phyloP scores from a whole-genome alignment of 2,329 filamentous ascomycete species.

The Lecanicillium sp. region DNA sequence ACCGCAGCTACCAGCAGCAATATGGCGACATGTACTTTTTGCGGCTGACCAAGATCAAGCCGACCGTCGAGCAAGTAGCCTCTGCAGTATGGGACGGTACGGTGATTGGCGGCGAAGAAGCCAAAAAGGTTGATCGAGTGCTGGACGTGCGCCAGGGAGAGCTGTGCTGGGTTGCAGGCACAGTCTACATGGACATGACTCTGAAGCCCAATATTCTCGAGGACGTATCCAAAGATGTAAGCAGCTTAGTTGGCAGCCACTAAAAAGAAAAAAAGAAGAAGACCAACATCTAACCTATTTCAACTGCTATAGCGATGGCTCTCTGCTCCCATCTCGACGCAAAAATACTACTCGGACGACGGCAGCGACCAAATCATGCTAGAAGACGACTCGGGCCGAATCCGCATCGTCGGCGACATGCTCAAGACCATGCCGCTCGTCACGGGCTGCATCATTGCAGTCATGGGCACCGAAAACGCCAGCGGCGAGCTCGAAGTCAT shows the following conservation, averaged over 20 bases:
- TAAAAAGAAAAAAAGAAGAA: no score
- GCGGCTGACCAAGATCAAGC: constrained; percentile 79
- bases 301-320: constrained; percentile 66
- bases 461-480: constrained; percentile 85
- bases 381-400: constrained; percentile 88
- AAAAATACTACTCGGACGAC: constrained; percentile 65
- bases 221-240: constrained; percentile 85
- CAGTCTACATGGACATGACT: constrained; percentile 94
- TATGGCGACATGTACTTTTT: constrained; percentile 98
- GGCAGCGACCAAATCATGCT: constrained; percentile 66
- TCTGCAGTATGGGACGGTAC: constrained; percentile 69
- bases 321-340: constrained; percentile 65
- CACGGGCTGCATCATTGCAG: constrained; percentile 89
- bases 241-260: constrained; percentile 16
- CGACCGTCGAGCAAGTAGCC: constrained; percentile 68
- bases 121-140: constrained; percentile 73
- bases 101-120: constrained; percentile 67
- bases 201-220: constrained; percentile 94
- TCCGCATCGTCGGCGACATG: constrained; percentile 66
- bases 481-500: constrained; percentile 90
- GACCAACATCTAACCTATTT: background rate
- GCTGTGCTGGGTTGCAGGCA: constrained; percentile 90
- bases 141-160: constrained; percentile 93
- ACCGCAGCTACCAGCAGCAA: constrained; percentile 81
- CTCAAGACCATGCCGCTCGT: constrained; percentile 66